Base-by-base conservation (phyloP, 2,329 filamentous ascomycete genomes). In the Botryotinia narcissicola region DNA sequence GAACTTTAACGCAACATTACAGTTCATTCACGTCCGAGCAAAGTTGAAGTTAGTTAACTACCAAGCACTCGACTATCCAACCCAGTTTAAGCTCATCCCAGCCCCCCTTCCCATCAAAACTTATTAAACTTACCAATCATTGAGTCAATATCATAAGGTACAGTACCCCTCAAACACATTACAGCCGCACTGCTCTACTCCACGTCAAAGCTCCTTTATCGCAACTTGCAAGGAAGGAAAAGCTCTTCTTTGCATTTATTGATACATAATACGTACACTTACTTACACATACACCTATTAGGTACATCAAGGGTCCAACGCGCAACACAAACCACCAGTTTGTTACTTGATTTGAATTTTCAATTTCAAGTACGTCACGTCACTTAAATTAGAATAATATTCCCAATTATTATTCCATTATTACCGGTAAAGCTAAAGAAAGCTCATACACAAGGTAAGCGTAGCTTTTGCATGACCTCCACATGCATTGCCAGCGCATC, bases 401-500 rank as follows among this genome's bases (percentile, higher is more conserved):
- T 37, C 63, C 70, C 73, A 76, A 76, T 76, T 76, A 73, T 74
- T 76, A 78, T 40, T 40, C 76, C 79, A 76, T 74, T 76, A 74
- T 75, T 73, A 69, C 75, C 72, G 75, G 76, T 76, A 75, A 78
- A 79, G 78, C 32, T 22, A 40, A 68, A 67, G 8, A 35, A 25
- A 48, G 14, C 40, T 61, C 29, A 66, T 57, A 78, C 74, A 80
- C 79, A 77, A 80, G 79, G 80, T 81, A 79, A 78, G 79, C 78
- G 78, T 80, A 78, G 78, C 25, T 67, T 61, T 71, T 78, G 75
- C 78, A 79, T 77, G 74, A 48, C 70, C 75, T 74, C 75, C 67
- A 63, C 73, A 79, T 81, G 79, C 79, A 80, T 77, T 78, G 78
- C 76, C 79, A 81, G 76, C 80, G 78, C 80, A 80, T 81, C 78